phyloP scores from a whole-genome alignment of 2,329 filamentous ascomycete genomes.

The Aspergillus flavus region DNA sequence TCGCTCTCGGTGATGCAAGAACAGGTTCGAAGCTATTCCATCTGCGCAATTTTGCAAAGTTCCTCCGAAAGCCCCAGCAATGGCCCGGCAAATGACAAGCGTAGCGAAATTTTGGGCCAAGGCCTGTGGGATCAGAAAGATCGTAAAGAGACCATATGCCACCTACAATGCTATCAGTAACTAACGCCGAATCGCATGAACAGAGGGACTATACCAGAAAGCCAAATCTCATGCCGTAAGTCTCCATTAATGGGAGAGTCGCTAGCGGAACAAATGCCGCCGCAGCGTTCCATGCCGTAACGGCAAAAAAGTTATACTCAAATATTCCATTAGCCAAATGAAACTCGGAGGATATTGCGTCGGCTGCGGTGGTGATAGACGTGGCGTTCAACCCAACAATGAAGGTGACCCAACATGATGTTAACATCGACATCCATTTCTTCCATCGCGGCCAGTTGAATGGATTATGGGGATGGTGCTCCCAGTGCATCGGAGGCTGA shows the following conservation, averaged over 20 bases:
- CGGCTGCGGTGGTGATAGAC: slow-evolving; percentile 22
- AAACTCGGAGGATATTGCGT: slow-evolving; percentile 19
- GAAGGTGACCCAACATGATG: slow-evolving; percentile 23
- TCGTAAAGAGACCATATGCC: slow-evolving; percentile 45
- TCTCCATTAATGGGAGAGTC: slow-evolving; percentile 24
- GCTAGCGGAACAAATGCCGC: slow-evolving; percentile 22
- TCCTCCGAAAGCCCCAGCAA: slow-evolving; percentile 38
- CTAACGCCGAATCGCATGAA: neutral
- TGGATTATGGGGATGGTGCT: slow-evolving; percentile 18
- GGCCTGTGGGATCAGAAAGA: slow-evolving; percentile 48
- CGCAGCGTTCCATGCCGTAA: slow-evolving; percentile 23
- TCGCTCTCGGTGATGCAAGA: slow-evolving; percentile 8
- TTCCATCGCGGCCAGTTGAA: slow-evolving; percentile 22
- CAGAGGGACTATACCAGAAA: slow-evolving; percentile 9
- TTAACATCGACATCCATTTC: slow-evolving; percentile 24
- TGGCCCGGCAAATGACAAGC: slow-evolving; percentile 46
- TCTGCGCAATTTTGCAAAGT: slow-evolving; percentile 14
- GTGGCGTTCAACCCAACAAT: slow-evolving; percentile 24
- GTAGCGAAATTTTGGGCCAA: slow-evolving; percentile 51
- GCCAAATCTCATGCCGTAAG: slow-evolving; percentile 21
- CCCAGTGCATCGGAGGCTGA: slow-evolving; percentile 11
- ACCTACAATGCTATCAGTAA: slow-evolving; percentile 4
- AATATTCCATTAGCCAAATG: slow-evolving; percentile 18
- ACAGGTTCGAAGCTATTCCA: slow-evolving; percentile 13
- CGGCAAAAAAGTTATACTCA: slow-evolving; percentile 24